A percentile compares a stretch with the other conserved stretches of the same genome.
phyloP scores from a whole-genome alignment of 441 rosid species.

The Gossypium trilobum region DNA sequence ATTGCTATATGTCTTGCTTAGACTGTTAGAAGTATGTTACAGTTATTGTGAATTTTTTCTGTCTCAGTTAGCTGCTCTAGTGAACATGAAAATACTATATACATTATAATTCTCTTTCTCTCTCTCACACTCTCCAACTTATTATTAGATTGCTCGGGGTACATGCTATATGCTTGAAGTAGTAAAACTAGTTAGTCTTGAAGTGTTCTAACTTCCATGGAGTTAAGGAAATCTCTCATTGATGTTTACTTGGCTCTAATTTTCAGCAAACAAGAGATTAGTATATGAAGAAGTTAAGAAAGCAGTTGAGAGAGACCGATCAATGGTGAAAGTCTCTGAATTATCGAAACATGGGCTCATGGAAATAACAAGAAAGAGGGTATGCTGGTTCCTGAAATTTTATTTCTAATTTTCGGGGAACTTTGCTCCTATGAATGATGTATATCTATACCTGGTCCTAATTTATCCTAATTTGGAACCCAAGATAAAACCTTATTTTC shows the following conservation, averaged over 20 bases:
- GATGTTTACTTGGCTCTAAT: conserved; percentile 14
- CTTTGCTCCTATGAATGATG: background rate
- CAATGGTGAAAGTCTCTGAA: conserved; percentile 81
- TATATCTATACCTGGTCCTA: background rate
- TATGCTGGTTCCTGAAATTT: conserved; percentile 24
- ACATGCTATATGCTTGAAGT: background rate
- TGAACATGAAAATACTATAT: background rate
- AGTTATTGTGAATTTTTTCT: background rate
- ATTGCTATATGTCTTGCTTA: background rate
- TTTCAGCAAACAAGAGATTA: conserved; percentile 79
- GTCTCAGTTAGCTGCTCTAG: background rate
- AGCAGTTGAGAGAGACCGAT: conserved; percentile 85
- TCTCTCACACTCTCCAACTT: background rate
- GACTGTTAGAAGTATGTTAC: background rate
- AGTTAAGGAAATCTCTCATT: conserved; percentile 2
- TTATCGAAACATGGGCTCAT: conserved; percentile 87
- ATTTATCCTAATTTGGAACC: background rate
- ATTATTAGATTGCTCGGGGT: background rate
- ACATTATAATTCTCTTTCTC: background rate
- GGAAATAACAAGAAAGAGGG: conserved; percentile 98
- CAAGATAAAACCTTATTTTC: background rate
- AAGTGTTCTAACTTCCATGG: background rate
- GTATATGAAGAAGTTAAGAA: conserved; percentile 85
- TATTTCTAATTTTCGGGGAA: background rate
- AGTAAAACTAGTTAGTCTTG: background rate